Percentiles rank a stretch among this genome's conserved stretches.
Evolutionary conservation across 2,329 filamentous ascomycete species (phyloP).

Genomic region (Aphanoascus verrucosus): DNA sequence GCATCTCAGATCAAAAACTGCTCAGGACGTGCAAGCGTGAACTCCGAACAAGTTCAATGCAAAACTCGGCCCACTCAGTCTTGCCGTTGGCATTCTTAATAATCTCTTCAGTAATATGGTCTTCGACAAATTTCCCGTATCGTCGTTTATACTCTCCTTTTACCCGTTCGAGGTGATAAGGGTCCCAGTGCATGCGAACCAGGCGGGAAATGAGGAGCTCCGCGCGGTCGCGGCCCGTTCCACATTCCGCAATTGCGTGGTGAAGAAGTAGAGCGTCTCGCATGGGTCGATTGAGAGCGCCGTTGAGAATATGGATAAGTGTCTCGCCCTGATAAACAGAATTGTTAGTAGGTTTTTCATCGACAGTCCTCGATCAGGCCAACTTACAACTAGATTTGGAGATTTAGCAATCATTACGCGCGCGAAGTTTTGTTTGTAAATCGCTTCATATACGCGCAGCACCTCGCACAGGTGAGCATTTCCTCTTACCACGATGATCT

Average conservation of each 20-base stretch:
- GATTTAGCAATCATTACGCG: slow-evolving; percentile 79
- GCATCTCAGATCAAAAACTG: not conserved
- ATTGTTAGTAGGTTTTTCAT: slow-evolving; percentile 9
- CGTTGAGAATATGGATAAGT: slow-evolving; percentile 89
- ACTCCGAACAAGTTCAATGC: slow-evolving; percentile 47
- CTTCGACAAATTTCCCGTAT: slow-evolving; percentile 63
- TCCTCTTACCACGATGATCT: slow-evolving; percentile 68
- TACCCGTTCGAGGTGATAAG: slow-evolving; percentile 64
- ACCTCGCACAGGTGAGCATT: slow-evolving; percentile 75
- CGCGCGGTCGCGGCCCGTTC: slow-evolving; percentile 60
- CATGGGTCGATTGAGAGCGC: slow-evolving; percentile 88
- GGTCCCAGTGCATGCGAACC: slow-evolving; percentile 87
- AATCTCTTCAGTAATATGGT: slow-evolving; percentile 67
- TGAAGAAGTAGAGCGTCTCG: slow-evolving; percentile 83
- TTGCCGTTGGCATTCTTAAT: slow-evolving; percentile 36
- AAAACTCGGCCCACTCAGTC: slow-evolving; percentile 64
- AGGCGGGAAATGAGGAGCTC: slow-evolving; percentile 81
- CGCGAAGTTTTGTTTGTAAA: slow-evolving; percentile 71
- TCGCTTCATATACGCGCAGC: slow-evolving; percentile 61
- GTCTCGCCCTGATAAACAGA: slow-evolving; percentile 62
- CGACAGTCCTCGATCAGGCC: not conserved
- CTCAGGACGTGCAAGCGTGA: slow-evolving; percentile 18
- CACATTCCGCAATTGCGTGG: slow-evolving; percentile 71
- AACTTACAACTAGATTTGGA: slow-evolving; percentile 78
- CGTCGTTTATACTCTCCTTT: slow-evolving; percentile 70